Evolutionary conservation across 2,329 filamentous ascomycete species (phyloP), one percentile per base, ranked within the genome.

Genomic region (Verticillium longisporum): DNA sequence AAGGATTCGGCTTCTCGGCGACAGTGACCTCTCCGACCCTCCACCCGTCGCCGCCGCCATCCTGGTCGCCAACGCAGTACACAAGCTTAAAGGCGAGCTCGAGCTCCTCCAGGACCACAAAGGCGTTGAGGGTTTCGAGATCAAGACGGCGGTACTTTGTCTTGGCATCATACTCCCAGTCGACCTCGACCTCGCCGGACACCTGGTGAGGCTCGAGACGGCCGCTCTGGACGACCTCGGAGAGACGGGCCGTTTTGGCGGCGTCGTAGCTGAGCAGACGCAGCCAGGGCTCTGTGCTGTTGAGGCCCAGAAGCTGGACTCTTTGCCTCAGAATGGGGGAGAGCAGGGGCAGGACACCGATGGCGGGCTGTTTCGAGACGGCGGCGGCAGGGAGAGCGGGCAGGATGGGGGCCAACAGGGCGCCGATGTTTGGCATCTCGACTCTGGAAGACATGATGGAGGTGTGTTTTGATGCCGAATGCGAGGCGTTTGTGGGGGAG

Each of bases 191-290:
- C 72, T 93, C 90, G 60, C 90, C 90, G 2, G 89, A 92, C 4
- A 89, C 85, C 3, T 91, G 91, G 68, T 95, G 91, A n/a, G 89
- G 89, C 72, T 93, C 89, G 36, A 94, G 78, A 55, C 81, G 76
- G 59, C 89, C 84, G 61, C 82, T 81, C 66, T 82, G 81, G 36
- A 86, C 85, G 14, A 88, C 77, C 61, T 84, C 78, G n/a, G 82
- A 78, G 18, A 94, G 79, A 65, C 79, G 82, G 54, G 83, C 76
- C 3, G 80, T 78, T 64, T 82, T 81, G 64, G 80, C 73, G 7
- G 79, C 68, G 68, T 90, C 84, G 78, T 91, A 93, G 70, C 85
- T 88, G 31, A 94, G 80, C 36, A 93, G 79, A 1, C 85, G 81
- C 15, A 94, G 82, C 90, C 91, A 94, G 59, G 88, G 85, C 38